Conservation (phyloP, 2,329 filamentous ascomycete genomes). For the Thelonectria rubi region DNA sequence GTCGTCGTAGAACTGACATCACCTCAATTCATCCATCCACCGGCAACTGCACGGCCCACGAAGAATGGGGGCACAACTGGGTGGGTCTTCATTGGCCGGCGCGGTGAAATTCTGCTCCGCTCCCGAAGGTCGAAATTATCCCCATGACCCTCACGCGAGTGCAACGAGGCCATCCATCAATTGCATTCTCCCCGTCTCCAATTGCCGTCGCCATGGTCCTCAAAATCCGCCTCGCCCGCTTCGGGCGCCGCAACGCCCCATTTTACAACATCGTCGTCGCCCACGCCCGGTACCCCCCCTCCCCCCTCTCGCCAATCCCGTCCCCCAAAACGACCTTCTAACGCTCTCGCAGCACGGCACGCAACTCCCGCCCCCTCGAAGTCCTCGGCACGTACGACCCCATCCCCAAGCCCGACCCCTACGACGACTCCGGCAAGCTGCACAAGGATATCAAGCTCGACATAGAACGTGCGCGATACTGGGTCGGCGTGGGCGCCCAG, state of each 20-base stretch:
- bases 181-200: conserved; percentile 10
- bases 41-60: not conserved
- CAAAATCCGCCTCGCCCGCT: conserved; percentile 91
- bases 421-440: conserved; percentile 70
- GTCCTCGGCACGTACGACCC: conserved; percentile 85
- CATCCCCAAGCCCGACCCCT: conserved; percentile 68
- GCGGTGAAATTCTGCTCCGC: conserved; percentile 51
- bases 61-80: not conserved
- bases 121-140: conserved; percentile 44
- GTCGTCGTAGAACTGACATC: conserved; percentile 15
- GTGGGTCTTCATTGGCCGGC: conserved; percentile 37
- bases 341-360: conserved; percentile 71
- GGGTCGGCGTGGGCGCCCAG: conserved; percentile 96
- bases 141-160: conserved; percentile 28
- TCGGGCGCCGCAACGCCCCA: conserved; percentile 86
- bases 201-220: conserved; percentile 75
- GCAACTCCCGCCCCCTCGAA: conserved; percentile 89
- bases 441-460: conserved; percentile 96
- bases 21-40: conserved; percentile 9
- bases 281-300: conserved; percentile 78
- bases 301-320: not conserved
- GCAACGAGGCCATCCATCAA: conserved; percentile 24
- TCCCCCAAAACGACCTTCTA: not conserved
- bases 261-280: conserved; percentile 98
- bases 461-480: conserved; percentile 83